Evolutionary conservation across 2,329 filamentous ascomycete species (phyloP), one percentile per base, ranked within the genome.

Genomic region (Fusarium ambrosium): DNA sequence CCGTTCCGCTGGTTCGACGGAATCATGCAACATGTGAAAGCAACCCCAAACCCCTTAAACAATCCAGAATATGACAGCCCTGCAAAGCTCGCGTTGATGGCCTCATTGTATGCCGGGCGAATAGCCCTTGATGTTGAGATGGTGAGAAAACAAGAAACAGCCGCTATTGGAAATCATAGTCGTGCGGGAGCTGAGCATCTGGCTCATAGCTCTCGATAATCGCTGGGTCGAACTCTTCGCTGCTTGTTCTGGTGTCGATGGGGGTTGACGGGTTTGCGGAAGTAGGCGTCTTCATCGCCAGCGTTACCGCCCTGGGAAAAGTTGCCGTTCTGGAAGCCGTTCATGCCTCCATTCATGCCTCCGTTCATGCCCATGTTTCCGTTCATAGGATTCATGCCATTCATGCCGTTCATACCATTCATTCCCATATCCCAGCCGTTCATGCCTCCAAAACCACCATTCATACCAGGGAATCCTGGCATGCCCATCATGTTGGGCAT

Each of bases 231-330:
- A 64, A 94, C 91, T 78, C 94, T 89, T 74, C 93, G 91, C 78
- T 95, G 92, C 78, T 93, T 90, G 80, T 95, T 94, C 82, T 95
- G 93, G 81, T 97, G 94, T 61, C 97, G 91, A 81, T 98, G 94
- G 3, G 95, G 96, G 81, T 99, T 99, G 72, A 98, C 94, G 0
- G 97, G 97, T 82, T 98, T 96, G 68, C 97, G 91, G 82, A 98
- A 97, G 84, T 99, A 99, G 8, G 97, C 94, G 70, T 95, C 94
- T 68, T 97, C 95, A 66, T 97, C 94, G 73, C 91, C 91, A 68
- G 89, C 92, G 3, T 55, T 55, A 8, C 51, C 51, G n/a, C 89
- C 88, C 69, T 86, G 85, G 1, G 83, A 79, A 59, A 88, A 88
- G 75, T 85, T 85, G 71, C 79, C 80, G 45, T 80, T 81, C 67